Percentiles rank a stretch among this genome's conserved stretches.
These are phyloP conservation scores for Xylaria bambusicola DNA, from an alignment of 495 filamentous ascomycete species.

Conservation along the genomic window DNA sequence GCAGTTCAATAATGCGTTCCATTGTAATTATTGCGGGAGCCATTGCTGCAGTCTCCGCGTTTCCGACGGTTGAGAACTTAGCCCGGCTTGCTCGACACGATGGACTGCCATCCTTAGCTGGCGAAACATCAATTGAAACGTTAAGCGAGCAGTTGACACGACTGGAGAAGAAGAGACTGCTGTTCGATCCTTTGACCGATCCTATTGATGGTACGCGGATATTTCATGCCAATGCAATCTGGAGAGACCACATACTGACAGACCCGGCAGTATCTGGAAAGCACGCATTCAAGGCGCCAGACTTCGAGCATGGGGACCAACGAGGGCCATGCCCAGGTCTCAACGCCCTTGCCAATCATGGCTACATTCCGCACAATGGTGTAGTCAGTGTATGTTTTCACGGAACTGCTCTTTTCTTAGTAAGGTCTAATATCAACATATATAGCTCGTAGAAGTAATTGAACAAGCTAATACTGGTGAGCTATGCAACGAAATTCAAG, in stretches of 20 bases:
- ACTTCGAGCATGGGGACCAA: constrained; percentile 6
- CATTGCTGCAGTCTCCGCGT: not conserved
- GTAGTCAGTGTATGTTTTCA: constrained; percentile 10
- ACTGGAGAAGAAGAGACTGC: constrained; percentile 6
- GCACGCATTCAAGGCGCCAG: constrained; percentile 9
- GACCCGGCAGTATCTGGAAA: constrained; percentile 13
- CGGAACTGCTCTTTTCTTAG: not conserved
- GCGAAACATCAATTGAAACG: constrained; percentile 3
- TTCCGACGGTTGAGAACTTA: constrained; percentile 9
- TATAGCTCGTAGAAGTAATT: constrained; percentile 4
- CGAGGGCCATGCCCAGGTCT: constrained; percentile 55
- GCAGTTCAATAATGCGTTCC: constrained; percentile 1
- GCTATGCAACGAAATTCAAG: constrained; percentile 16
- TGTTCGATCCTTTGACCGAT: not conserved
- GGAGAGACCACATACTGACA: not conserved
- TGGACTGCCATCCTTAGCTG: not conserved
- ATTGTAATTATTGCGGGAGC: not conserved
- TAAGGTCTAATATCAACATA: constrained; percentile 6
- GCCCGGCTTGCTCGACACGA: constrained; percentile 3
- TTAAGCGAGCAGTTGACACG: not conserved
- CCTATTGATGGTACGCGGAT: constrained; percentile 10
- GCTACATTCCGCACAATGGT: constrained; percentile 57
- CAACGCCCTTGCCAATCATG: constrained; percentile 60
- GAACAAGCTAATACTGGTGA: constrained; percentile 13
- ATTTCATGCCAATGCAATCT: not conserved